phyloP scores from a whole-genome alignment of 2,329 filamentous ascomycete species.

The Cytospora chrysosperma region DNA sequence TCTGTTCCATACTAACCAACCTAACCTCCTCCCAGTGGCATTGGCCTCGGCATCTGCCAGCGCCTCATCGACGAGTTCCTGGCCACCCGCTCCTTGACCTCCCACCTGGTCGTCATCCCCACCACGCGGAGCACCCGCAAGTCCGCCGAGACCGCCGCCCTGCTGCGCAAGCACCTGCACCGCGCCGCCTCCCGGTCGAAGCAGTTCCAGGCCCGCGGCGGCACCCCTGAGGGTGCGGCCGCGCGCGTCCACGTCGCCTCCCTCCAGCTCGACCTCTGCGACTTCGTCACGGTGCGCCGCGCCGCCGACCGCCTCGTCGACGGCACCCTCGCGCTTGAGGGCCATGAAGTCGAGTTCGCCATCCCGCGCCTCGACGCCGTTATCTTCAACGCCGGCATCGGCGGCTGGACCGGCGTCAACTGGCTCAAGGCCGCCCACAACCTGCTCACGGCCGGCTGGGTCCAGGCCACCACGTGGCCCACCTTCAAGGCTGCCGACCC shows the following conservation, averaged over 20 bases:
- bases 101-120: slow-evolving; percentile 75
- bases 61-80: slow-evolving; percentile 91
- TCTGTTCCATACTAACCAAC: slow-evolving; percentile 11
- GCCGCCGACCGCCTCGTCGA: slow-evolving; percentile 48
- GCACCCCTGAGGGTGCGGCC: slow-evolving; percentile 43
- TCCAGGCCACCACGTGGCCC: slow-evolving; percentile 73
- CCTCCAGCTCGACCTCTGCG: slow-evolving; percentile 60
- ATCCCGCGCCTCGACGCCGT: slow-evolving; percentile 75
- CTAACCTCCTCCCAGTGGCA: slow-evolving; percentile 62
- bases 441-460: slow-evolving; percentile 57
- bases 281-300: slow-evolving; percentile 50
- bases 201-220: slow-evolving; percentile 40
- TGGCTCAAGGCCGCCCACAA: slow-evolving; percentile 59
- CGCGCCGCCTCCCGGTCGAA: slow-evolving; percentile 43
- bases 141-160: slow-evolving; percentile 67
- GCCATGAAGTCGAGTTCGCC: slow-evolving; percentile 42
- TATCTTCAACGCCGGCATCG: slow-evolving; percentile 85
- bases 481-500: slow-evolving; percentile 66
- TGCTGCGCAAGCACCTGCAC: slow-evolving; percentile 63
- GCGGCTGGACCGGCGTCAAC: slow-evolving; percentile 79
- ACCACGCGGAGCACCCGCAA: slow-evolving; percentile 78
- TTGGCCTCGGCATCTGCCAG: slow-evolving; percentile 80
- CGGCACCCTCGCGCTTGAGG: slow-evolving; percentile 43
- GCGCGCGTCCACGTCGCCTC: slow-evolving; percentile 58
- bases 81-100: slow-evolving; percentile 59